A percentile compares a stretch with the other conserved stretches of the same genome.
Evolutionary conservation across 345 rosid species (phyloP).

Genomic region (Iberis pinnata): DNA sequence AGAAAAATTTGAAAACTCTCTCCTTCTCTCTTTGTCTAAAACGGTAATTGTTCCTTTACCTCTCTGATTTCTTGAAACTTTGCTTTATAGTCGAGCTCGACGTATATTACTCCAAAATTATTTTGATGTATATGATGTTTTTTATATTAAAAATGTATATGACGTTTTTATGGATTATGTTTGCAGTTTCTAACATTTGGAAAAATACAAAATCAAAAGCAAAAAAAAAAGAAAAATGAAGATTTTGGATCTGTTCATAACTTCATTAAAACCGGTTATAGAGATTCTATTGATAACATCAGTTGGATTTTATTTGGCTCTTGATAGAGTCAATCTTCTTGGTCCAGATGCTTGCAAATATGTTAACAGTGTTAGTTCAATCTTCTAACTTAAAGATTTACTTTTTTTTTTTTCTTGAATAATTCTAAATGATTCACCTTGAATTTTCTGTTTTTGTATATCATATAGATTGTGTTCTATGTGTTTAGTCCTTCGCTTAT

Average conservation of each 20-base stretch:
- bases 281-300: slow-evolving; percentile 49
- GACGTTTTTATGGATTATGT: too few relatives aligned
- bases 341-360: slow-evolving; percentile 51
- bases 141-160: not conserved
- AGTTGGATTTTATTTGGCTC: slow-evolving; percentile 50
- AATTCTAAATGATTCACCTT: too few relatives aligned
- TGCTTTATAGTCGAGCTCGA: not conserved
- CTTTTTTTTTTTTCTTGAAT: not conserved
- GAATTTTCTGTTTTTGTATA: too few relatives aligned
- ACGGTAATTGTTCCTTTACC: not conserved
- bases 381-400: too few relatives aligned
- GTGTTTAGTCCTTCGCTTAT: slow-evolving; percentile 61
- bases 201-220: too few relatives aligned
- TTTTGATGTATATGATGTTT: too few relatives aligned
- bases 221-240: slow-evolving; percentile 32
- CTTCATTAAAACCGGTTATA: slow-evolving; percentile 48
- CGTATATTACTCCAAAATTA: too few relatives aligned
- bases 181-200: slow-evolving; percentile 10
- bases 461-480: slow-evolving; percentile 46
- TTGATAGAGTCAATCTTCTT: slow-evolving; percentile 39
- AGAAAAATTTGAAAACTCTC: not conserved
- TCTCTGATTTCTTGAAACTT: not conserved
- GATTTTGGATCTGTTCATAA: slow-evolving; percentile 44
- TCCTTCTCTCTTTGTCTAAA: slow-evolving; percentile 6
- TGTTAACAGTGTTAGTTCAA: slow-evolving; percentile 42